These are phyloP conservation scores for Mycena epipterygia DNA, from an alignment of 768 basidiomycete species.

Conservation along the genomic window DNA sequence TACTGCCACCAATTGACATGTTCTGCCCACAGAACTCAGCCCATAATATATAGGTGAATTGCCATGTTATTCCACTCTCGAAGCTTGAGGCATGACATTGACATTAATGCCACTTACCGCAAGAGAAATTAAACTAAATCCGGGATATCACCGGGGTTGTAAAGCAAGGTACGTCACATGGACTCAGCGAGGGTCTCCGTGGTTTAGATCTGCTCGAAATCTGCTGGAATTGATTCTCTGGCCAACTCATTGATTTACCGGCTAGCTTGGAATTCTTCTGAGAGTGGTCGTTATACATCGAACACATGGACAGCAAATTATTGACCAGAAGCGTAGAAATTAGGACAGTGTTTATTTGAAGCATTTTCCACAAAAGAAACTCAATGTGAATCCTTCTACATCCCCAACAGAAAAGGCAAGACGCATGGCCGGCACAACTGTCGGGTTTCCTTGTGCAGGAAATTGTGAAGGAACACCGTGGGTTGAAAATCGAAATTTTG, in stretches of 20 bases:
- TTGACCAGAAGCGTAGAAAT: neutral
- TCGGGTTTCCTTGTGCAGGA: neutral
- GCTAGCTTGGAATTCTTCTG: neutral
- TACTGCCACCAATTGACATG: conserved; percentile 6
- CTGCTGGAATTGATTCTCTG: neutral
- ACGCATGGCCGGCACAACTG: neutral
- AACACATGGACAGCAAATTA: neutral
- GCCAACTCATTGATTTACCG: neutral
- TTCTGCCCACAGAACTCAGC: neutral
- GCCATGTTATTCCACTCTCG: too few species aligned
- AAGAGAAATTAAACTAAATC: too few species aligned
- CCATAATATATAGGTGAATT: too few species aligned
- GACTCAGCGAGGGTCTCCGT: too few species aligned
- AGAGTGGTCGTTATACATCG: neutral
- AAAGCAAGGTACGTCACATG: too few species aligned
- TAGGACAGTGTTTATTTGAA: neutral
- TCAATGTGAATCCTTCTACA: neutral
- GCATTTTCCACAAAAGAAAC: neutral
- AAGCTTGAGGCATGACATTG: too few species aligned
- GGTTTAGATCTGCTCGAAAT: too few species aligned
- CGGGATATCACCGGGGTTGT: too few species aligned
- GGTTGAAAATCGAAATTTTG: too few species aligned
- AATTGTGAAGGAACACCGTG: neutral
- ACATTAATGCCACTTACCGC: too few species aligned
- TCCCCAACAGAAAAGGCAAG: too few species aligned